Conservation (phyloP, 208 protist species). For the Vickermania spadyakhi region DNA sequence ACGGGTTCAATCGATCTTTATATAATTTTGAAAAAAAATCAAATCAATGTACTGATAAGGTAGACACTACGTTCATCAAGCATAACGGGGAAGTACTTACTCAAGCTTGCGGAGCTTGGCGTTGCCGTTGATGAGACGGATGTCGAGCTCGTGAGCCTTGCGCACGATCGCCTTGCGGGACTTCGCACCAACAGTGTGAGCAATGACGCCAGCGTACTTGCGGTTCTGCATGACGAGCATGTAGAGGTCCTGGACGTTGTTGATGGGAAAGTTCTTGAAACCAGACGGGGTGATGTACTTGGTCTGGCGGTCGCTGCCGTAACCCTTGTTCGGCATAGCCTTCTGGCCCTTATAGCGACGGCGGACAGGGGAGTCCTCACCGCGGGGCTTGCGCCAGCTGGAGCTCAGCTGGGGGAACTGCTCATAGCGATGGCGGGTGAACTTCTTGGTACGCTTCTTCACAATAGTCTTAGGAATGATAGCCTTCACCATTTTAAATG, state of each 20-base stretch:
- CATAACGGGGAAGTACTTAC: conserved; percentile 4
- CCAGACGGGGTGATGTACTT: conserved; percentile 95
- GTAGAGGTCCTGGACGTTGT: conserved; percentile 96
- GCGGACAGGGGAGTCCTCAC: conserved; percentile 98
- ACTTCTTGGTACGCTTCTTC: conserved; percentile 98
- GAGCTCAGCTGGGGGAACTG: conserved; percentile 88
- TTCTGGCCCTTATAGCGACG: conserved; percentile 96
- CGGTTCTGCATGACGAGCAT: conserved; percentile 99
- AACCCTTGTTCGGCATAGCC: conserved; percentile 97
- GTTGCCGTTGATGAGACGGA: conserved; percentile 95
- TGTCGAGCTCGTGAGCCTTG: conserved; percentile 97
- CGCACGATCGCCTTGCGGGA: conserved; percentile 96
- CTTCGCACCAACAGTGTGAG: conserved; percentile 91
- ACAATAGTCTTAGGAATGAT: conserved; percentile 88
- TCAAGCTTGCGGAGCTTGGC: conserved; percentile 93
- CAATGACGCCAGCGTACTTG: conserved; percentile 98
- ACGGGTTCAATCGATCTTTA: too few species aligned
- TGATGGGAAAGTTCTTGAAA: conserved; percentile 96
- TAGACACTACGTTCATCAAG: neutral
- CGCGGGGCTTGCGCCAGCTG: conserved; percentile 97
- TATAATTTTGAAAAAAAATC: too few species aligned
- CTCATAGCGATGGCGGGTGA: conserved; percentile 95
- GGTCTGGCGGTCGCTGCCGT: conserved; percentile 96
- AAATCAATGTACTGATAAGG: neutral
- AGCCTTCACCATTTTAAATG: conserved; percentile 87